Evolutionary conservation across 1,139 yeast genomes (phyloP), one percentile per base, ranked within the genome.

Genomic region (Yamadazyma atmosphaerica): DNA sequence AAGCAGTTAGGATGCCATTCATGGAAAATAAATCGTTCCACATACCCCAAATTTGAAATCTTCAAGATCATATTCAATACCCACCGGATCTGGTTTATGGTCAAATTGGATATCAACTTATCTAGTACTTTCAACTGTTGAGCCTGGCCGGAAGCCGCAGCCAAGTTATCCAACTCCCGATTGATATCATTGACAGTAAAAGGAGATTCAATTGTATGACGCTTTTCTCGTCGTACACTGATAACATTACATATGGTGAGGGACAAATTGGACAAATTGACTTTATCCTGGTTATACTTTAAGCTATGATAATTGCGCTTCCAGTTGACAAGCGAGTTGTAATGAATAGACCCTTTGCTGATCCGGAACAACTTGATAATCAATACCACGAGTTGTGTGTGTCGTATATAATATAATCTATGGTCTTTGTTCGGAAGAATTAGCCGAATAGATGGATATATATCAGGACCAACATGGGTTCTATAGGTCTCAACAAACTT

Each of bases 1-100:
- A 72, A 66, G 0, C 95, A 94, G 56, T 87, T 90, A 0, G 90
- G 90, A 54, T 89, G 95, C 89, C 94, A 88, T 24, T 65, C 54
- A n/a, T 61, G 54, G 33, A 88, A 64, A 42, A 88, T 69, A n/a
- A 71, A 63, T 37, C 74, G 68, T 49, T 86, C 95, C 40, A 82
- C 73, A 11, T 79, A 73, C 2, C 81, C 77, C 21, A 86, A 60
- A 12, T 80, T 65, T 39, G 79, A 71, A 40, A 70, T 70, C 48
- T 84, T 81, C 31, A 90, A 59, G 4, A 89, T 60, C 10, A 86
- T 82, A 41, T 83, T 80, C 40, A 86, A 69, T 24, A 87, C 64
- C 79, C 86, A 88, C 33, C 81, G 68, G 36, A 88, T 59, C 55
- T 89, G 96, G 6, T 74, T 67, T 15, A 82, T 75, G 25, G 78